Evolutionary conservation across 495 filamentous ascomycete species (phyloP), one percentile per base, ranked within the genome.

Genomic region (Friedmanniomyces endolithicus): DNA sequence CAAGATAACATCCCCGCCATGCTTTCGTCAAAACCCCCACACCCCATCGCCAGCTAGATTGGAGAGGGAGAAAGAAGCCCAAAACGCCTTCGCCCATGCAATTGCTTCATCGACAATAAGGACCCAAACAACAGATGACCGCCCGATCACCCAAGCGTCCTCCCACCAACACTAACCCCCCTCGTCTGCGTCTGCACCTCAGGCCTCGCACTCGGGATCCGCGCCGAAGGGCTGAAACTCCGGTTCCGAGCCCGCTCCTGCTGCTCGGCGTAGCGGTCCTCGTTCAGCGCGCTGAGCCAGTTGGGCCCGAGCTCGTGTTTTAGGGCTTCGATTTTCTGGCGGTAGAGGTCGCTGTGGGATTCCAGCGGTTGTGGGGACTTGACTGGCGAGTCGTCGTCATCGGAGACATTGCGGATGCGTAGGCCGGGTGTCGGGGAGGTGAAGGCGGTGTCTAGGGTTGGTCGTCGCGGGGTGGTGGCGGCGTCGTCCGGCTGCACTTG

Each of bases 251-350:
- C 35, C 9, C 25, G 27, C 31, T n/a, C n/a, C n/a, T 52, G 53
- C 50, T 61, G 53, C 41, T 57, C 54, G 11, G 54, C 53, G 16
- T 52, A 45, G 3, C 48, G 37, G 27, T 88, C 84, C 59, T 95
- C 92, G 53, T 82, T 83, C 44, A 97, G 75, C 6, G 88, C 85
- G 56, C 80, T 88, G 29, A 96, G 75, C 78, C 94, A 98, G 47
- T 80, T 82, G 57, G 79, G 84, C 34, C 88, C 86, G 48, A 94
- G 81, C 56, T 95, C 87, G 60, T 82, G 83, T 40, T 86, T 84
- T 17, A 95, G 70, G 12, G 84, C 84, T 67, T 92, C 88, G 46
- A 97, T 79, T 61, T 89, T 89, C 66, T 84, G 84, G 37, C 81
- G 79, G 67, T 90, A 95, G 6, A 87, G 72, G 62, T 94, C 87